phyloP scores from a whole-genome alignment of 2,329 filamentous ascomycete species.

The Leptographium wingfieldii region DNA sequence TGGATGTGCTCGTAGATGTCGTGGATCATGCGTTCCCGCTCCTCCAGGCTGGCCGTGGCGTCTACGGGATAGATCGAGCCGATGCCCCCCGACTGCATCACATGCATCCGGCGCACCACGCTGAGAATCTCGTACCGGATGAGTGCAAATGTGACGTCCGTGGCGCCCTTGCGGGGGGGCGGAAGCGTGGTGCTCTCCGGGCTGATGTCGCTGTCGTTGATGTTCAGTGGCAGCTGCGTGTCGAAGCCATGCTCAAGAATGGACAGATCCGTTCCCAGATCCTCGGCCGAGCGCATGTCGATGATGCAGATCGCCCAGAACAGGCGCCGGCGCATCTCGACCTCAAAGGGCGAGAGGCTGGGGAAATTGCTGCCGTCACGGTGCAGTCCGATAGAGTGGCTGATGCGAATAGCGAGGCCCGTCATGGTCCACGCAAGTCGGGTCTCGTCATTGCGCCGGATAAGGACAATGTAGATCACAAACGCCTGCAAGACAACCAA shows the following conservation, averaged over 20 bases:
- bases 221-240: constrained; percentile 41
- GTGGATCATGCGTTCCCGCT: constrained; percentile 25
- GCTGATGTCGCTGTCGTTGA: constrained; percentile 41
- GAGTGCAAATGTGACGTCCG: constrained; percentile 36
- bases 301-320: constrained; percentile 50
- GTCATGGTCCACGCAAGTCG: constrained; percentile 49
- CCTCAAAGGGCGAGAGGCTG: constrained; percentile 42
- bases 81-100: constrained; percentile 20
- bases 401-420: constrained; percentile 44
- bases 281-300: constrained; percentile 42
- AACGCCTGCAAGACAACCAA: constrained; percentile 49
- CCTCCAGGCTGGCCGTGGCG: constrained; percentile 23
- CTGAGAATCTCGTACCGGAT: constrained; percentile 30
- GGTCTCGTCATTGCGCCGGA: constrained; percentile 37
- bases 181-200: constrained; percentile 35
- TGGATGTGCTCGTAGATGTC: constrained; percentile 30
- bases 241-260: constrained; percentile 34
- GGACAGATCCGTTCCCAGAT: constrained; percentile 29
- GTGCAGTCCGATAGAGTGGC: constrained; percentile 48
- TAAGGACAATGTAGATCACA: constrained; percentile 42
- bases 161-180: constrained; percentile 33
- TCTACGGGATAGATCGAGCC: constrained; percentile 19
- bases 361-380: constrained; percentile 36
- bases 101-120: constrained; percentile 26
- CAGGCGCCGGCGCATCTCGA: constrained; percentile 45